Percentiles rank a stretch among this genome's conserved stretches.
These are phyloP conservation scores for Sicyos baderoa DNA, from an alignment of 306 rosid genomes.

Conservation along the genomic window DNA sequence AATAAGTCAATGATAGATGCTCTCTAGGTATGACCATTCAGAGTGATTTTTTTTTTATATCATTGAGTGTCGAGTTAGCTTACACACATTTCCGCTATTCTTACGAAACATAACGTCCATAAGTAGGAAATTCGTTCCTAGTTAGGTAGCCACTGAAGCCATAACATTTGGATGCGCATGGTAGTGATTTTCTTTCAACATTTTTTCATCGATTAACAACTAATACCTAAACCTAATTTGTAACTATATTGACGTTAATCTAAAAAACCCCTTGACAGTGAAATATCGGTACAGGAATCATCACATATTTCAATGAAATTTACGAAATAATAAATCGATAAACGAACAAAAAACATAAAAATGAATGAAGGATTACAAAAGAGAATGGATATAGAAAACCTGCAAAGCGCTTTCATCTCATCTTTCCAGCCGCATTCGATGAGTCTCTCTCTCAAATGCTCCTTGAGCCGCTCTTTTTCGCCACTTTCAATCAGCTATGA, in stretches of 20 bases:
- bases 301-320: too few species aligned
- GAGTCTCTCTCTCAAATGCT: slow-evolving; percentile 85
- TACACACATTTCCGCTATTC: too few species aligned
- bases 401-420: slow-evolving; percentile 91
- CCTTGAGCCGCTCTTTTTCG: slow-evolving; percentile 78
- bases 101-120: too few species aligned
- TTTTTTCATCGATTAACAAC: neutral
- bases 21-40: neutral
- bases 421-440: slow-evolving; percentile 95
- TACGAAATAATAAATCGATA: neutral
- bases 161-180: too few species aligned
- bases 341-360: neutral
- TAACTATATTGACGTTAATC: neutral
- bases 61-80: too few species aligned
- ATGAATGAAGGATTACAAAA: neutral
- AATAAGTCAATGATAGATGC: too few species aligned
- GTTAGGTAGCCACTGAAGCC: too few species aligned
- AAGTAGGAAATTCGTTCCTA: too few species aligned
- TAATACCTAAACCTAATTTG: neutral
- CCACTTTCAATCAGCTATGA: slow-evolving; percentile 75
- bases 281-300: neutral
- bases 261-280: too few species aligned
- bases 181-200: neutral
- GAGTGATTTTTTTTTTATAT: too few species aligned
- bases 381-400: slow-evolving; percentile 27